Evolutionary conservation across 139 green algal species (phyloP).

Genomic region (Trebouxia sp.): DNA sequence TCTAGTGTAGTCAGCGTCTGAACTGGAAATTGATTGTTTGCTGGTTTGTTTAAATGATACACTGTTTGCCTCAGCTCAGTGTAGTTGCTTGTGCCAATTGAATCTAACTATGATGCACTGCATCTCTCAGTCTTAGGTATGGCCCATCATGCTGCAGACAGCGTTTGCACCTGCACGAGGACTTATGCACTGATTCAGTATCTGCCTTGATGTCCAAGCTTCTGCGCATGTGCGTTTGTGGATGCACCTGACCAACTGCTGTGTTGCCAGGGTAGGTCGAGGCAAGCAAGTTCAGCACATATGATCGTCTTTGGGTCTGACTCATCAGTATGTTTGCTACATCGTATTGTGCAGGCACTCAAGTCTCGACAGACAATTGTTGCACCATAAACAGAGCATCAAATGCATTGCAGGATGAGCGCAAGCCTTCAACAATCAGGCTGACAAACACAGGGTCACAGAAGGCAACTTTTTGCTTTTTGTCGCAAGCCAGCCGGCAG

Average conservation of each 20-base stretch:
- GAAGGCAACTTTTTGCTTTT: slow-evolving; percentile 9
- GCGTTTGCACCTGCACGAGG: too few relatives aligned
- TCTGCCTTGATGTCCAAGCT: too few relatives aligned
- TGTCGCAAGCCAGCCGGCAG: not conserved
- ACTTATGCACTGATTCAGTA: too few relatives aligned
- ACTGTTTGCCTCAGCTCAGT: not conserved
- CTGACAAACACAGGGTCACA: slow-evolving; percentile 9
- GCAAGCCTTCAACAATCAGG: not conserved
- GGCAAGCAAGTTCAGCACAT: not conserved
- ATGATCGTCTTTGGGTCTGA: not conserved
- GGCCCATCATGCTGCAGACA: too few relatives aligned
- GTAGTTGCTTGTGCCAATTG: too few relatives aligned
- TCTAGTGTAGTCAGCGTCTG: too few relatives aligned
- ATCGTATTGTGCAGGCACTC: not conserved
- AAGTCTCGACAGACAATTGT: not conserved
- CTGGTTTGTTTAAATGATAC: not conserved
- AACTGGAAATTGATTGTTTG: not conserved
- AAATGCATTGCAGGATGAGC: not conserved
- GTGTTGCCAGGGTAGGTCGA: too few relatives aligned
- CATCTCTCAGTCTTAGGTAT: too few relatives aligned
- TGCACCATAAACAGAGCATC: not conserved
- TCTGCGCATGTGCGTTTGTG: too few relatives aligned
- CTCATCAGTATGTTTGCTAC: not conserved
- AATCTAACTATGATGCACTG: too few relatives aligned
- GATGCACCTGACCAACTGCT: too few relatives aligned